Percentiles rank a stretch among this genome's conserved stretches.
Conservation (phyloP, 306 rosid species). For the Potentilla sterilis region DNA sequence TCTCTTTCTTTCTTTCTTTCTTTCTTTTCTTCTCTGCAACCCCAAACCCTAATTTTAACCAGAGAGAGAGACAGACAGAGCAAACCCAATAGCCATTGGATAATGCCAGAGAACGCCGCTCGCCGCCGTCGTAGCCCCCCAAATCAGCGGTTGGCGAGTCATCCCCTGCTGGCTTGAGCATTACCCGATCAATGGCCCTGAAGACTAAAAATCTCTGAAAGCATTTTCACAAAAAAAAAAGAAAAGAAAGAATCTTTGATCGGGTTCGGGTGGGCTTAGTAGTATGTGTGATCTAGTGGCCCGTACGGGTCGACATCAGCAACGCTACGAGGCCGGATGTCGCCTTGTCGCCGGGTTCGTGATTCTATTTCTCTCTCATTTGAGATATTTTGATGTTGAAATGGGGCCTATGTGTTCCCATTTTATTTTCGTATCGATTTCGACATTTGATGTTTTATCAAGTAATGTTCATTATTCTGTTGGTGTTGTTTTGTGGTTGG, state of each 20-base stretch:
- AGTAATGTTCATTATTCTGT: too few relatives aligned
- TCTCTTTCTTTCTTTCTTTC: slow-evolving; percentile 16
- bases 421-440: too few relatives aligned
- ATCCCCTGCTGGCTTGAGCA: slow-evolving; percentile 36
- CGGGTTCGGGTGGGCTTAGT: slow-evolving; percentile 6
- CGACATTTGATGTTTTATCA: too few relatives aligned
- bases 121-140: slow-evolving; percentile 12
- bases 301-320: slow-evolving; percentile 88
- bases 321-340: slow-evolving; percentile 71
- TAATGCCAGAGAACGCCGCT: slow-evolving; percentile 19
- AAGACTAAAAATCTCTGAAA: slow-evolving; percentile 16
- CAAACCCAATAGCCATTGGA: slow-evolving; percentile 11
- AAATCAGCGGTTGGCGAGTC: slow-evolving; percentile 25
- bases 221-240: background rate
- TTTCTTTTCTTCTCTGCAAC: slow-evolving; percentile 14
- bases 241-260: background rate
- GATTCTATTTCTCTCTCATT: background rate
- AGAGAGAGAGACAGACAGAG: background rate
- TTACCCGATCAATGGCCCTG: background rate
- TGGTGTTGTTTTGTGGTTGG: background rate
- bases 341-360: slow-evolving; percentile 87
- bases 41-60: slow-evolving; percentile 23
- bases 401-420: too few relatives aligned
- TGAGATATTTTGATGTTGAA: background rate
- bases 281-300: slow-evolving; percentile 77